A percentile compares a stretch with the other conserved stretches of the same genome.
Evolutionary conservation across 208 protist genomes (phyloP).

Genomic region (Leishmania major): DNA sequence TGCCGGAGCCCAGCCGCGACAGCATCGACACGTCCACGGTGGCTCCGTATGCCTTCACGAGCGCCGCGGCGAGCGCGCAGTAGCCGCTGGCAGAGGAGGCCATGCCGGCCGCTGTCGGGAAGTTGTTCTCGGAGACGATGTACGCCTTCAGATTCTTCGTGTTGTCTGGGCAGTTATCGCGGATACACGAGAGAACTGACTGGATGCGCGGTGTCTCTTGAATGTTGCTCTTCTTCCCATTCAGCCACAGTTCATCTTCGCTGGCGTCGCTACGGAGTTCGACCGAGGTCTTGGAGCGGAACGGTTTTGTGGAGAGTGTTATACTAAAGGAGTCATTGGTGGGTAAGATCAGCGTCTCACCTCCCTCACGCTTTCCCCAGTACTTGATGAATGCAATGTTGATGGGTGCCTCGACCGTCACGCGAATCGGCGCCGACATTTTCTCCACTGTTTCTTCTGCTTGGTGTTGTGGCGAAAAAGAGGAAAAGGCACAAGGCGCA

Average conservation of each 20-base stretch:
- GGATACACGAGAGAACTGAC: conserved; percentile 73
- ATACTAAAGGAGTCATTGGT: conserved; percentile 97
- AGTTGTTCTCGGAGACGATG: conserved; percentile 98
- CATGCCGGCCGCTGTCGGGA: conserved; percentile 99
- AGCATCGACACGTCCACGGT: conserved; percentile 90
- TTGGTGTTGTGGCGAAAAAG: background rate
- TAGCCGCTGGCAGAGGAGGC: conserved; percentile 98
- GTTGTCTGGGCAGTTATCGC: conserved; percentile 52
- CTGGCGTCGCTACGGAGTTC: conserved; percentile 60
- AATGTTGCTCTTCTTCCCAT: conserved; percentile 88
- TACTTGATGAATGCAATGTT: conserved; percentile 99
- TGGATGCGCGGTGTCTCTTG: conserved; percentile 69
- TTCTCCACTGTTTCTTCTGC: background rate
- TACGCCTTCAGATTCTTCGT: conserved; percentile 71
- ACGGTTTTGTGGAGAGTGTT: conserved; percentile 94
- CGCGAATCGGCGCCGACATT: conserved; percentile 38
- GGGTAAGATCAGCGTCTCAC: conserved; percentile 93
- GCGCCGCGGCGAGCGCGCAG: conserved; percentile 92
- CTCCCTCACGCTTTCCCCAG: conserved; percentile 98
- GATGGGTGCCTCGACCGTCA: conserved; percentile 95
- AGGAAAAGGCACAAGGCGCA: too few species aligned
- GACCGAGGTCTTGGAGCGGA: conserved; percentile 96
- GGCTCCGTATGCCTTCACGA: conserved; percentile 67
- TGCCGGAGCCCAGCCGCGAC: conserved; percentile 94
- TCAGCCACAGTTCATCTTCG: conserved; percentile 95